These are phyloP conservation scores for Penicillium olsonii DNA, from an alignment of 2,329 filamentous ascomycete genomes.

Conservation along the genomic window DNA sequence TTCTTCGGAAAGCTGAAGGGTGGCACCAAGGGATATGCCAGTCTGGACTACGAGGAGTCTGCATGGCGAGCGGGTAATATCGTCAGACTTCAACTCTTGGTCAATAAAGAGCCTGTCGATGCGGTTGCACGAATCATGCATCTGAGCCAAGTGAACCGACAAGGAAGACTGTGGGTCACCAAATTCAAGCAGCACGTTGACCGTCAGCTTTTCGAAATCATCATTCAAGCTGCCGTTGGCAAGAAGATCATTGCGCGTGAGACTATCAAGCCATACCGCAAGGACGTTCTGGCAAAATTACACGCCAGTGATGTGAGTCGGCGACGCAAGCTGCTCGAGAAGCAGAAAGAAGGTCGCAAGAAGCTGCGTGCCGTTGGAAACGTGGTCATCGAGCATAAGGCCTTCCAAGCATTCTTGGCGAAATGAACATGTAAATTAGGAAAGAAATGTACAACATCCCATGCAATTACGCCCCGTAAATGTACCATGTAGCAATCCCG, in stretches of 20 bases:
- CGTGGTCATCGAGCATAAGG: conserved; percentile 92
- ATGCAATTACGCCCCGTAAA: not conserved
- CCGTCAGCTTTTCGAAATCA: conserved; percentile 93
- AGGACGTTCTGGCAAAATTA: conserved; percentile 90
- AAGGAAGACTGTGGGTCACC: conserved; percentile 84
- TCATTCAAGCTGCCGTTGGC: conserved; percentile 89
- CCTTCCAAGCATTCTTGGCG: conserved; percentile 89
- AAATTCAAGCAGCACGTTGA: conserved; percentile 98
- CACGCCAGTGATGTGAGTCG: conserved; percentile 86
- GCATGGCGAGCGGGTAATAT: conserved; percentile 80
- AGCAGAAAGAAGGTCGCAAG: conserved; percentile 95
- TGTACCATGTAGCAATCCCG: no score
- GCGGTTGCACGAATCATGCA: conserved; percentile 92
- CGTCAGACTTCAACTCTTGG: conserved; percentile 85
- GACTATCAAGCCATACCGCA: conserved; percentile 93
- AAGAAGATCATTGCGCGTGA: conserved; percentile 83
- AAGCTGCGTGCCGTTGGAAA: conserved; percentile 76
- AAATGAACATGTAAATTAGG: conserved; percentile 55
- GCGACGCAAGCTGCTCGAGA: conserved; percentile 84
- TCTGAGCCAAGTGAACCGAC: conserved; percentile 72
- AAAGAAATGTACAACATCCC: conserved; percentile 5
- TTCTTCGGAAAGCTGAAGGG: conserved; percentile 97
- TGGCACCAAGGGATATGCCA: conserved; percentile 90
- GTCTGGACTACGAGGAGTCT: conserved; percentile 93
- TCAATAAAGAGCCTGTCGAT: conserved; percentile 92